phyloP scores from a whole-genome alignment of 2,329 filamentous ascomycete genomes.

The Xenoacremonium recifei region DNA sequence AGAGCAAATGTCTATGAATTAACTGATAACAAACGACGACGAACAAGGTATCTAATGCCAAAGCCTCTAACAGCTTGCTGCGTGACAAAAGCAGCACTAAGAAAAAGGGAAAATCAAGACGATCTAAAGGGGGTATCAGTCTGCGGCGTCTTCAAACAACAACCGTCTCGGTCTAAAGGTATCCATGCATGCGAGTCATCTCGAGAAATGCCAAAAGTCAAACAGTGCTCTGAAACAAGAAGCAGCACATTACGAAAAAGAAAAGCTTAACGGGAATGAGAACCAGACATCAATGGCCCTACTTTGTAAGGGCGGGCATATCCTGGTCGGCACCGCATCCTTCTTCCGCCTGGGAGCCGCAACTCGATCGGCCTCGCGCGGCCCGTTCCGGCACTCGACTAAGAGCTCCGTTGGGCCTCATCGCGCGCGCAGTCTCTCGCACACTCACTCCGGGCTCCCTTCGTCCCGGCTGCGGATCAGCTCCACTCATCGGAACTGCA shows the following conservation, averaged over 20 bases:
- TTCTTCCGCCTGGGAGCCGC: constrained; percentile 4
- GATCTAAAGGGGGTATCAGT: constrained; percentile 23
- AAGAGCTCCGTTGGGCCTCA: too few species aligned
- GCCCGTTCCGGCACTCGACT: constrained; percentile 28
- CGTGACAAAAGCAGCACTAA: too few species aligned
- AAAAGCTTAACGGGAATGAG: too few species aligned
- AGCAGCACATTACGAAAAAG: too few species aligned
- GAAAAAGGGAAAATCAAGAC: constrained; percentile 16
- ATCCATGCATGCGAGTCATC: too few species aligned
- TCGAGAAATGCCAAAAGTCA: too few species aligned
- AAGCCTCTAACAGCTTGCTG: too few species aligned
- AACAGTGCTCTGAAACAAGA: too few species aligned
- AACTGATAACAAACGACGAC: too few species aligned
- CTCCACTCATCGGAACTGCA: constrained; percentile 50
- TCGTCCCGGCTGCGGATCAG: constrained; percentile 3
- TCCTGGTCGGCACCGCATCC: constrained; percentile 5
- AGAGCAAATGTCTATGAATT: too few species aligned
- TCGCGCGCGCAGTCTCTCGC: too few species aligned
- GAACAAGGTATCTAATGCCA: constrained; percentile 10
- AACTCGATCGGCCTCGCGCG: constrained; percentile 13
- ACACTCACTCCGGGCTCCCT: constrained; percentile 4
- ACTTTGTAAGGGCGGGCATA: constrained; percentile 1
- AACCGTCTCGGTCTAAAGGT: too few species aligned
- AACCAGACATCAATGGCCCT: constrained; percentile 8
- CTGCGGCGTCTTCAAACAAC: constrained; percentile 9